These are phyloP conservation scores for Xylaria intraflava DNA, from an alignment of 495 filamentous ascomycete genomes.

Conservation along the genomic window DNA sequence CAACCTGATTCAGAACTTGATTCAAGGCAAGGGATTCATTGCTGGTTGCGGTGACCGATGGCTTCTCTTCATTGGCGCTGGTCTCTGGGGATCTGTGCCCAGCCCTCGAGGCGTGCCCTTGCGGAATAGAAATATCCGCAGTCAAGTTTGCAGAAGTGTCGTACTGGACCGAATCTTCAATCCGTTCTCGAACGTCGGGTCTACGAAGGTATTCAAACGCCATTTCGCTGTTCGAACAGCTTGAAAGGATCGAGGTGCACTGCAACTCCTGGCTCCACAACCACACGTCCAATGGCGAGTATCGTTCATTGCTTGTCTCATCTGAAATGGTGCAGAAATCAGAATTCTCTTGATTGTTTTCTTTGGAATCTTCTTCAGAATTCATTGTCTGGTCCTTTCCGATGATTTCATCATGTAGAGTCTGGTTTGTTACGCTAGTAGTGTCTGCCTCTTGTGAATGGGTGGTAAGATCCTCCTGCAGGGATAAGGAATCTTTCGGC, in stretches of 20 bases:
- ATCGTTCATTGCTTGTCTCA: conserved; percentile 15
- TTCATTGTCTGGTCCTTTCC: conserved; percentile 4
- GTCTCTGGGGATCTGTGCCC: background rate
- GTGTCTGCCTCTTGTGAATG: background rate
- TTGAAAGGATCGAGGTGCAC: conserved; percentile 23
- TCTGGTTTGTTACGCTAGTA: background rate
- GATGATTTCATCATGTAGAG: conserved; percentile 5
- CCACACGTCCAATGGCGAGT: conserved; percentile 37
- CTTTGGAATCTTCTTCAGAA: background rate
- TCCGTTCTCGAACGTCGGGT: background rate
- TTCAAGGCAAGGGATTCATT: background rate
- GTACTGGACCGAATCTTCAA: background rate
- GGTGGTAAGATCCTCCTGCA: background rate
- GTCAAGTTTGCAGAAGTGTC: background rate
- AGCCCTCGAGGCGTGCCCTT: background rate
- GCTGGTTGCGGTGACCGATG: background rate
- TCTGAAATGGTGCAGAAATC: conserved; percentile 12
- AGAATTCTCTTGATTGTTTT: background rate
- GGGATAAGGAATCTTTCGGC: background rate
- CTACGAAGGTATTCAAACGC: conserved; percentile 17
- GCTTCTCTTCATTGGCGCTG: background rate
- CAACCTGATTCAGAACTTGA: background rate
- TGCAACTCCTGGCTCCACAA: conserved; percentile 34
- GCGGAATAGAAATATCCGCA: background rate
- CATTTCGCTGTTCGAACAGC: conserved; percentile 23